Evolutionary conservation across 2,329 filamentous ascomycete genomes (phyloP).

Genomic region (Monosporascus sp.): DNA sequence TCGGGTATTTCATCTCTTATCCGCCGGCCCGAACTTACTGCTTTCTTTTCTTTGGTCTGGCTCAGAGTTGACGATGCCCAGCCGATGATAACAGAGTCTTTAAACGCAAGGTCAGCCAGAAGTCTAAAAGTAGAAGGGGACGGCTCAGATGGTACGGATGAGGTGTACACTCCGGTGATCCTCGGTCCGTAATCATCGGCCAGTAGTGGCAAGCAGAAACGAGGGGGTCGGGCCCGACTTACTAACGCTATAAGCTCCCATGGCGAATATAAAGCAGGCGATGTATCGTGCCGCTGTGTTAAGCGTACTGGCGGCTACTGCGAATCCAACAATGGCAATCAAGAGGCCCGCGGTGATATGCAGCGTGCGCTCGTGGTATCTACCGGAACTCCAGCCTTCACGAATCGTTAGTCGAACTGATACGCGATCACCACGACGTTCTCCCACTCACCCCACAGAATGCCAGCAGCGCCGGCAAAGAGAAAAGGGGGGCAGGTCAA

Average conservation of each 20-base stretch:
- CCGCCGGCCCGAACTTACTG: constrained; percentile 19
- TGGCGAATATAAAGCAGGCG: constrained; percentile 37
- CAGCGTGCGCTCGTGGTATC: constrained; percentile 44
- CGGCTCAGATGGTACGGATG: too few relatives aligned
- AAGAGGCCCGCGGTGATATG: constrained; percentile 42
- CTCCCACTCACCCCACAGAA: constrained; percentile 18
- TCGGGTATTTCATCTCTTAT: too few relatives aligned
- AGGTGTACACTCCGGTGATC: too few relatives aligned
- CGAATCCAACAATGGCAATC: constrained; percentile 37
- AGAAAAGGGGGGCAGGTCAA: constrained; percentile 50
- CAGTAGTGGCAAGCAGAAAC: too few relatives aligned
- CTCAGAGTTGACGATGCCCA: constrained; percentile 40
- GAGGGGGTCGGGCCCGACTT: too few relatives aligned
- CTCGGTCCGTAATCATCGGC: too few relatives aligned
- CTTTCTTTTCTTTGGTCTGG: constrained; percentile 46
- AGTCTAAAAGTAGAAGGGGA: too few relatives aligned
- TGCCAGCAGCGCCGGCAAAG: constrained; percentile 41
- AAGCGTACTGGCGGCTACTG: constrained; percentile 32
- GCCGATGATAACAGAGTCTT: constrained; percentile 38
- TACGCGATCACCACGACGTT: too few relatives aligned
- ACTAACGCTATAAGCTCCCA: constrained; percentile 39
- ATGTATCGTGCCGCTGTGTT: constrained; percentile 36
- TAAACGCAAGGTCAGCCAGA: too few relatives aligned
- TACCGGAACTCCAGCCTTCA: constrained; percentile 45
- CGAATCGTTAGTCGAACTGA: too few relatives aligned